Percentiles rank a stretch among this genome's conserved stretches.
Evolutionary conservation across 2,329 filamentous ascomycete genomes (phyloP).

Genomic region (Clonostachys chloroleuca): DNA sequence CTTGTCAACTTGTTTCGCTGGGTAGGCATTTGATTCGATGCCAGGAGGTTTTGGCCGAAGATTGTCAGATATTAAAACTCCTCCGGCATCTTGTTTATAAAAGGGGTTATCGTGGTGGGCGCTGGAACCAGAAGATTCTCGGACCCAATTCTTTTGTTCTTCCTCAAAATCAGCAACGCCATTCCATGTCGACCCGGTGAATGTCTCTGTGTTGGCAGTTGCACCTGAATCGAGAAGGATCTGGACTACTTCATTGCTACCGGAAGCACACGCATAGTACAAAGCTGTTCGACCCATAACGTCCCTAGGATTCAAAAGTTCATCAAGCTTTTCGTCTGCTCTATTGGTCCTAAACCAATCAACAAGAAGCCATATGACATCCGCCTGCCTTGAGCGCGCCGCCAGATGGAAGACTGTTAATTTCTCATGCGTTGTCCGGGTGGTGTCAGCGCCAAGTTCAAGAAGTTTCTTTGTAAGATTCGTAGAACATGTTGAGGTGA

Average conservation of each 20-base stretch:
- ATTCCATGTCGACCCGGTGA: background rate
- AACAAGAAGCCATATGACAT: background rate
- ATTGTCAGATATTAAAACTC: background rate
- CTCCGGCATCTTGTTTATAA: background rate
- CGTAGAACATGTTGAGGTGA: background rate
- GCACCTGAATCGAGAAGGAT: background rate
- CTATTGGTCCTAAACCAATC: background rate
- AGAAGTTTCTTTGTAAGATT: background rate
- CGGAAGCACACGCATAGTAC: background rate
- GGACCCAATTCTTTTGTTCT: background rate
- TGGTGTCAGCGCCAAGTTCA: background rate
- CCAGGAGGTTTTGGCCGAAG: background rate
- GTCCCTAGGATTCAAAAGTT: background rate
- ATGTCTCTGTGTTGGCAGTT: background rate
- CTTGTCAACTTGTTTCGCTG: background rate
- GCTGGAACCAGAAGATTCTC: background rate
- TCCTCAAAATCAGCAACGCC: background rate
- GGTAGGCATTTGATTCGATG: background rate
- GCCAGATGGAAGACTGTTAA: background rate
- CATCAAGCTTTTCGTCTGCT: background rate
- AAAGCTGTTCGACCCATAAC: background rate
- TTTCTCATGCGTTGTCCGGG: background rate
- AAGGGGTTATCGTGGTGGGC: background rate
- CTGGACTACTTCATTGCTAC: background rate
- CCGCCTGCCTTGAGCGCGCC: background rate